phyloP scores from a whole-genome alignment of 1,139 yeast species.

The Debaryomyces coudertii region DNA sequence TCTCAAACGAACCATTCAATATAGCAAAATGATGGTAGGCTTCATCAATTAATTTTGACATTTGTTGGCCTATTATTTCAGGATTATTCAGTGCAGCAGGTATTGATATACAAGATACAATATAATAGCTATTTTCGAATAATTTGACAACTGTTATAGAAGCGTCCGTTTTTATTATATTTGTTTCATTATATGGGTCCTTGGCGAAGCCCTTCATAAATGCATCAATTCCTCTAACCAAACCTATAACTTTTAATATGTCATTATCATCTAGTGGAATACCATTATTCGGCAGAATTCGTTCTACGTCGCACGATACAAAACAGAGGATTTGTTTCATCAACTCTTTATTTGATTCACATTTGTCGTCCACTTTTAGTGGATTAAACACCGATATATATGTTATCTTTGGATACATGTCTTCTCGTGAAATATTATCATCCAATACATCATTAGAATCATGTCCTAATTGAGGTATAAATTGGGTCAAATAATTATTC shows the following conservation, averaged over 20 bases:
- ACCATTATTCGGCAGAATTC: slow-evolving; percentile 8
- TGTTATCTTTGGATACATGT: slow-evolving; percentile 11
- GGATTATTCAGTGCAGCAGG: slow-evolving; percentile 20
- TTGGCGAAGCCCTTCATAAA: slow-evolving; percentile 26
- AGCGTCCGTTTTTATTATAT: slow-evolving; percentile 30
- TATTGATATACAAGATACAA: slow-evolving; percentile 33
- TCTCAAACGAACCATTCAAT: slow-evolving; percentile 29
- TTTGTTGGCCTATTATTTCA: slow-evolving; percentile 31
- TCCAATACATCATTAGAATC: background rate
- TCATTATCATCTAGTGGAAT: slow-evolving; percentile 12
- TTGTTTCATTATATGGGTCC: slow-evolving; percentile 16
- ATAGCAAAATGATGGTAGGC: slow-evolving; percentile 32
- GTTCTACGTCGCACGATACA: slow-evolving; percentile 20
- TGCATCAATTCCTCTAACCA: slow-evolving; percentile 42
- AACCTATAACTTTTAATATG: slow-evolving; percentile 38
- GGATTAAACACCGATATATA: slow-evolving; percentile 29
- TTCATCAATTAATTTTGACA: slow-evolving; percentile 26
- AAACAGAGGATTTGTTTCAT: slow-evolving; percentile 35
- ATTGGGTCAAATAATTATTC: slow-evolving; percentile 25
- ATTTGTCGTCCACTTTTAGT: slow-evolving; percentile 20
- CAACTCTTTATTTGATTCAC: slow-evolving; percentile 33
- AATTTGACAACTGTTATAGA: slow-evolving; percentile 32
- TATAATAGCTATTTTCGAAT: slow-evolving; percentile 29
- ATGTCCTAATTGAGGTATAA: slow-evolving; percentile 18
- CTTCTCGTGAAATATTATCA: background rate